Conservation (phyloP, 2,329 filamentous ascomycete genomes). For the Aspergillus texensis region DNA sequence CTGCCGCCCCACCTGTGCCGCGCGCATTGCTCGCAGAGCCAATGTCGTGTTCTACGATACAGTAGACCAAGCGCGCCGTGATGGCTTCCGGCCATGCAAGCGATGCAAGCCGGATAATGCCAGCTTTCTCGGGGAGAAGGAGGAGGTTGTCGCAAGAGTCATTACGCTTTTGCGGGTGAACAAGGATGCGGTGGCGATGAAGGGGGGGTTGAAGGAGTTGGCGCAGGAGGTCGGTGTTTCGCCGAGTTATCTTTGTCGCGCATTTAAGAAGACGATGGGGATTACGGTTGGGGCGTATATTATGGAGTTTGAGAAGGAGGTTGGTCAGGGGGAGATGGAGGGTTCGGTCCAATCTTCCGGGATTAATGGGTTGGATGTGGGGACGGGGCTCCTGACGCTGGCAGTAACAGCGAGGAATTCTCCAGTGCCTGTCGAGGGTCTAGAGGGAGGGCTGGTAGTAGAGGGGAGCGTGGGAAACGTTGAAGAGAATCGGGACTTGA, state of each 20-base stretch:
- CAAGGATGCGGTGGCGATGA: slow-evolving; percentile 1
- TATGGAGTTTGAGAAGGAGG: slow-evolving; percentile 7
- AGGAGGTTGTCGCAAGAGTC: slow-evolving; percentile 2
- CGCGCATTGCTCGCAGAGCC: slow-evolving; percentile 61
- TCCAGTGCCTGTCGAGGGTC: too few species aligned
- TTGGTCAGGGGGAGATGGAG: too few species aligned
- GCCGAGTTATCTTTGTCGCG: slow-evolving; percentile 61
- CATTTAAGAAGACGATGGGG: slow-evolving; percentile 60
- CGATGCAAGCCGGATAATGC: slow-evolving; percentile 53
- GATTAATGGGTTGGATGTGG: too few species aligned
- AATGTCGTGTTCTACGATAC: slow-evolving; percentile 61
- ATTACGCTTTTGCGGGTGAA: slow-evolving; percentile 2
- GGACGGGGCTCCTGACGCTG: too few species aligned
- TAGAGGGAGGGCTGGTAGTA: too few species aligned
- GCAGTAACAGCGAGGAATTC: too few species aligned
- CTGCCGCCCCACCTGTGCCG: slow-evolving; percentile 10
- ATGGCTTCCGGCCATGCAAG: slow-evolving; percentile 61
- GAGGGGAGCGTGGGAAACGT: too few species aligned
- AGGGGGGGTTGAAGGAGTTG: slow-evolving; percentile 49
- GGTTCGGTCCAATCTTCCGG: too few species aligned
- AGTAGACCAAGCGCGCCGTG: slow-evolving; percentile 47
- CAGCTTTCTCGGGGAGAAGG: slow-evolving; percentile 13
- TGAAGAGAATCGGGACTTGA: too few species aligned
- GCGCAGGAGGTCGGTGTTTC: slow-evolving; percentile 56
- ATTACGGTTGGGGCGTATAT: slow-evolving; percentile 49